Percentiles rank a stretch among this genome's conserved stretches.
Conservation (phyloP, 1,284 basidiomycete genomes). For the Fomitiporia mediterranea region DNA sequence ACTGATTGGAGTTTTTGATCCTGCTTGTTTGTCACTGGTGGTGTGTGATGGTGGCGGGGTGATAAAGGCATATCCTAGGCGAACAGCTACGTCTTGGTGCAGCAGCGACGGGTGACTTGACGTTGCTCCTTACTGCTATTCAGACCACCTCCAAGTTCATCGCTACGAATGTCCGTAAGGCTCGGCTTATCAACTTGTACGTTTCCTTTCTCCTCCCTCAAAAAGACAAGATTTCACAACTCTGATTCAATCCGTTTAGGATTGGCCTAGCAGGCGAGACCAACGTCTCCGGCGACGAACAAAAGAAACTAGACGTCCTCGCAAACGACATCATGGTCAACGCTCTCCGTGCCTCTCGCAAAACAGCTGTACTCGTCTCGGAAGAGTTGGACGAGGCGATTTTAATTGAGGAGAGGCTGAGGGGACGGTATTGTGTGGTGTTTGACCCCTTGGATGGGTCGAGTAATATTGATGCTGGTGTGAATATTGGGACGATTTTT, state of each 20-base stretch:
- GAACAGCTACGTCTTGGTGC: slow-evolving; percentile 79
- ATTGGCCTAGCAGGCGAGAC: slow-evolving; percentile 94
- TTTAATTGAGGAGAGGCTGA: slow-evolving; percentile 75
- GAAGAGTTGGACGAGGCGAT: slow-evolving; percentile 94
- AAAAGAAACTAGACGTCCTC: slow-evolving; percentile 98
- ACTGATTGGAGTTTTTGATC: slow-evolving; percentile 1
- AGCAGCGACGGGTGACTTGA: slow-evolving; percentile 88
- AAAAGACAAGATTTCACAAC: too few species aligned
- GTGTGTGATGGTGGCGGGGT: too few species aligned
- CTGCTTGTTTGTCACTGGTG: background rate
- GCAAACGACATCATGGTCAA: slow-evolving; percentile 99
- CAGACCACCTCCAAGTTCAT: slow-evolving; percentile 97
- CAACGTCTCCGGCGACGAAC: slow-evolving; percentile 98
- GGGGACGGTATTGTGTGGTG: slow-evolving; percentile 92
- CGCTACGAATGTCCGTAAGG: slow-evolving; percentile 95
- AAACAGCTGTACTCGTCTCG: slow-evolving; percentile 94
- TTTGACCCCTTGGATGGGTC: slow-evolving; percentile 98
- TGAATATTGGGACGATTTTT: slow-evolving; percentile 99
- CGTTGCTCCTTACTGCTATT: slow-evolving; percentile 91
- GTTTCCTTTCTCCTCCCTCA: slow-evolving; percentile 29
- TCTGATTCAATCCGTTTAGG: too few species aligned
- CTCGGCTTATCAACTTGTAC: slow-evolving; percentile 94
- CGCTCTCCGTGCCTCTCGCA: slow-evolving; percentile 87
- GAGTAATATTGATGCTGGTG: slow-evolving; percentile 99
- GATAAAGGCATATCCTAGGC: slow-evolving; percentile 72